phyloP scores from a whole-genome alignment of 2,329 filamentous ascomycete species.

The Aspergillus piperis region DNA sequence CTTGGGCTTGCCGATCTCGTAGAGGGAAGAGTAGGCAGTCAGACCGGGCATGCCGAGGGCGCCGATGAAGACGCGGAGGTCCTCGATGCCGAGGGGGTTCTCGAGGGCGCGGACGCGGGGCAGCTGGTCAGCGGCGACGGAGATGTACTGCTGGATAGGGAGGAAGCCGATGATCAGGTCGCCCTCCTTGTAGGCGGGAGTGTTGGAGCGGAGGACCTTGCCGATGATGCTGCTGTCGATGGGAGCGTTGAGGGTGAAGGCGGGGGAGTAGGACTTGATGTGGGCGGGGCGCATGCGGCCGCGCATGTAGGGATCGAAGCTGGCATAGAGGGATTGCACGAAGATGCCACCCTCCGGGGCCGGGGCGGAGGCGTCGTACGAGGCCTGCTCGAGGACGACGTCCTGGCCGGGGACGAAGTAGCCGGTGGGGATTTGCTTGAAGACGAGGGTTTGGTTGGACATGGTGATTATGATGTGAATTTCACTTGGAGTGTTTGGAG shows the following conservation, averaged over 20 bases:
- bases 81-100: constrained; percentile 60
- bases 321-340: constrained; percentile 70
- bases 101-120: constrained; percentile 58
- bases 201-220: constrained; percentile 71
- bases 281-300: constrained; percentile 70
- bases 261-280: constrained; percentile 66
- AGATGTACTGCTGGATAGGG: constrained; percentile 70
- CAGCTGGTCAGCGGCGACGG: constrained; percentile 52
- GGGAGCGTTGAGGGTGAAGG: constrained; percentile 63
- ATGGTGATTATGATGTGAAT: constrained; percentile 21
- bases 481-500: too few species aligned
- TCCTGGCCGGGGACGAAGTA: constrained; percentile 71
- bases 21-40: constrained; percentile 73
- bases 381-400: constrained; percentile 65
- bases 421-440: constrained; percentile 67
- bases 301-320: constrained; percentile 83
- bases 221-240: constrained; percentile 66
- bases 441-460: constrained; percentile 73
- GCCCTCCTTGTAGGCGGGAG: constrained; percentile 62
- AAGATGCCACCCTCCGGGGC: constrained; percentile 67
- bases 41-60: constrained; percentile 76
- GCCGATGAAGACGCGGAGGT: constrained; percentile 66
- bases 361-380: constrained; percentile 62
- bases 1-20: constrained; percentile 73
- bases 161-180: constrained; percentile 63